Base-by-base conservation (phyloP, 116 monocot genomes). In the Dioscorea cayenensis region DNA sequence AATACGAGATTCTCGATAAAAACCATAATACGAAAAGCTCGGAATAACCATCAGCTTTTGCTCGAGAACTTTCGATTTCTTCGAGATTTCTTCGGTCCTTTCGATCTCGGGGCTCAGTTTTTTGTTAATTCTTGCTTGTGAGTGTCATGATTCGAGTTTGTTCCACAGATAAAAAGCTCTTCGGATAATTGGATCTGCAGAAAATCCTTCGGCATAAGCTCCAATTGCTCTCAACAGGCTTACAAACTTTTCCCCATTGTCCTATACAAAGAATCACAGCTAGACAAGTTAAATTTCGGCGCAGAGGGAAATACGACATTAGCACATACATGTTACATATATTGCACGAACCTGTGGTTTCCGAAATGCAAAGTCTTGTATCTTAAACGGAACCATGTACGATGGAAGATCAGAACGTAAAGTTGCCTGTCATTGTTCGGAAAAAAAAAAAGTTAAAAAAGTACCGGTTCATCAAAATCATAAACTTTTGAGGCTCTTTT, bases 161-260 rank as follows among this genome's bases (percentile, higher is more conserved):
- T 82, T 89, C 94, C 99, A 94, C 38, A 99, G 73, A 70, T 74
- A 74, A 50, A 83, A 62, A 36, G 82, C 94, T 84, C 94, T 94
- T 86, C 83, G 81, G 28, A 99, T 83, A 22, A 94, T 82, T 8
- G 85, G 79, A 64, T 94, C 91, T 32, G 83, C 75, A 67, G 90
- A 91, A 64, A 77, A 94, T 29, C 94, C 99, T 80, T 99, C 94
- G 8, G 94, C 94, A 82, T 94, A 99, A 69, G 99, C 94, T 74
- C 85, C 94, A 29, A 99, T 80, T 70, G 99, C 99, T 79, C 84
- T 83, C 68, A 94, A 69, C 51, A 99, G 91, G 73, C 83, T 89
- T 48, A 74, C 72, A 61, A 92, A 88, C 76, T 90, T 97, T 58
- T 85, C 93, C 18, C 99, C 99, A 67, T 83, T 77, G 62, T 94